A percentile compares a stretch with the other conserved stretches of the same genome.
Conservation (phyloP, 75 land plant genomes). For the Cupressus sempervirens region DNA sequence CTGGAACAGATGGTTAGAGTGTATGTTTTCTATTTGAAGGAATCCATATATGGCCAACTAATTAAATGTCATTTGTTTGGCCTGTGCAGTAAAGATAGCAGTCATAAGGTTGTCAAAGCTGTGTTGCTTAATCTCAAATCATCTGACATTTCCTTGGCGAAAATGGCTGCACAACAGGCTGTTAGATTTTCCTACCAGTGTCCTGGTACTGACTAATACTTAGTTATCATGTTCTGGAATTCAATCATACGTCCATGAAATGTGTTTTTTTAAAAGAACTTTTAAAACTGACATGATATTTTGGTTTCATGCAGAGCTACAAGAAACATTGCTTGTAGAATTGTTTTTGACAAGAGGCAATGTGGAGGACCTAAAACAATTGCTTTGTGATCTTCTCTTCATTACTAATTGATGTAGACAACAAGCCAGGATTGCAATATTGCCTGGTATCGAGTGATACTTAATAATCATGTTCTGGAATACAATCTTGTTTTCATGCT, state of each 20-base stretch:
- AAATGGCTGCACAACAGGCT: slow-evolving; percentile 30
- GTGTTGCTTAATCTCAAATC: slow-evolving; percentile 29
- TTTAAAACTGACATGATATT: slow-evolving; percentile 1
- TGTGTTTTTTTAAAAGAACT: background rate
- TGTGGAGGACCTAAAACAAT: slow-evolving; percentile 23
- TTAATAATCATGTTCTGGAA: background rate
- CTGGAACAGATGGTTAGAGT: background rate
- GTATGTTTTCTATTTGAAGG: background rate
- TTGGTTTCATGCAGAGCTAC: slow-evolving; percentile 19
- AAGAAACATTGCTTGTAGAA: slow-evolving; percentile 29
- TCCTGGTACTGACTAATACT: slow-evolving; percentile 14
- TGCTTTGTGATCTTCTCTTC: slow-evolving; percentile 19
- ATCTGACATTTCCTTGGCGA: slow-evolving; percentile 20
- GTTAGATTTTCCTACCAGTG: slow-evolving; percentile 28
- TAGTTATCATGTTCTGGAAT: background rate
- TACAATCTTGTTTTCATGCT: background rate
- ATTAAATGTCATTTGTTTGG: background rate
- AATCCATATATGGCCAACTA: background rate
- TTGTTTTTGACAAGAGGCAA: slow-evolving; percentile 23
- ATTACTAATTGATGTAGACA: background rate
- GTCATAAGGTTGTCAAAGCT: slow-evolving; percentile 19
- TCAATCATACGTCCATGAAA: background rate
- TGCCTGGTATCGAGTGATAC: slow-evolving; percentile 12
- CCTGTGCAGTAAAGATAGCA: slow-evolving; percentile 22
- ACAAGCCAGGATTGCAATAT: background rate